These are phyloP conservation scores for Aspergillus haitiensis DNA, from an alignment of 495 filamentous ascomycete genomes.

Conservation along the genomic window DNA sequence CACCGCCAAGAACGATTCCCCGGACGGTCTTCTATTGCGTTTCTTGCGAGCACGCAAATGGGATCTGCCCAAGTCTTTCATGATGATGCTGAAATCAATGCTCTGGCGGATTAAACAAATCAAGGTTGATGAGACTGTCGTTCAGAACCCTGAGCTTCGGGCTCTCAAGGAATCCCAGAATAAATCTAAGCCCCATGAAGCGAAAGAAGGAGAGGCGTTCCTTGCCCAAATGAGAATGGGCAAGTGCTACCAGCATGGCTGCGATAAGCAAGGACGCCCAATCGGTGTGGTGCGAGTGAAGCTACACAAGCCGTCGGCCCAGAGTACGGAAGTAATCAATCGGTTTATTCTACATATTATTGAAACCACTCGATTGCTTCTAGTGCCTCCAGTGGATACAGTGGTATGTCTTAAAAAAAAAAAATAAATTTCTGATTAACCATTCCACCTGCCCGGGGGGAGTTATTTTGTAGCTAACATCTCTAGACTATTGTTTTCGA, in stretches of 20 bases:
- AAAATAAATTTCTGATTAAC: neutral
- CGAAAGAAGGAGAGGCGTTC: conserved; percentile 74
- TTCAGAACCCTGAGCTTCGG: conserved; percentile 69
- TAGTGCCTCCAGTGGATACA: conserved; percentile 77
- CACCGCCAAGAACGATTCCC: conserved; percentile 89
- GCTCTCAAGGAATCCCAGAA: conserved; percentile 58
- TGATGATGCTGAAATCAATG: conserved; percentile 89
- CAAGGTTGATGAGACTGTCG: conserved; percentile 80
- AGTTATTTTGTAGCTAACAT: neutral
- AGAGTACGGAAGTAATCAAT: conserved; percentile 77
- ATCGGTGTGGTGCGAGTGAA: conserved; percentile 78
- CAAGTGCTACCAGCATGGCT: conserved; percentile 86
- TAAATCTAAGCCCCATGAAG: conserved; percentile 49
- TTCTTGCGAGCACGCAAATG: conserved; percentile 93
- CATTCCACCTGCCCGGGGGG: no score
- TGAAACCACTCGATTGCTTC: conserved; percentile 78
- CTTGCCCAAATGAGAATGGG: conserved; percentile 82
- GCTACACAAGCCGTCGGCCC: conserved; percentile 81
- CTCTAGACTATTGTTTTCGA: conserved; percentile 80
- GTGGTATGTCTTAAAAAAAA: conserved; percentile 72
- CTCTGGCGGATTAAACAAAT: conserved; percentile 79
- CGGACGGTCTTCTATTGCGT: conserved; percentile 83
- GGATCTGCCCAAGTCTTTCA: conserved; percentile 84
- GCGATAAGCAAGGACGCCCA: conserved; percentile 78
- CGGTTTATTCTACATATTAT: conserved; percentile 89